Evolutionary conservation across 495 filamentous ascomycete species (phyloP), one percentile per base, ranked within the genome.

Genomic region (Trichoderma gamsii): DNA sequence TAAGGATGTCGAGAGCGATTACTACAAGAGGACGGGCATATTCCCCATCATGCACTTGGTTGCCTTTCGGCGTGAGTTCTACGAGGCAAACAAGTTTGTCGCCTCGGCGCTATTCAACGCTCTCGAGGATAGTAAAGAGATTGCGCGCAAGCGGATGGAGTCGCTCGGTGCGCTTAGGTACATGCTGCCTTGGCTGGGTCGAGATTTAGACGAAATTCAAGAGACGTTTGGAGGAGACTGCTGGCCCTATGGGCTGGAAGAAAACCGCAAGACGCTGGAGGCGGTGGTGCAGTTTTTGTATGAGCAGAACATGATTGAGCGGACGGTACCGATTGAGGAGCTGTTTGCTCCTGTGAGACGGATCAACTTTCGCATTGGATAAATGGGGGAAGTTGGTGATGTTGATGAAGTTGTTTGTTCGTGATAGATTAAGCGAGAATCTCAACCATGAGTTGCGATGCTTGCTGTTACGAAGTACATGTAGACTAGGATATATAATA

Each of bases 11-110:
- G 78, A 80, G 69, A 75, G 72, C 65, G 68, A 71, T 18, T 81
- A 80, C 67, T 81, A 71, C 70, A 70, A 72, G 63, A 25, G 70
- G 35, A 77, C 71, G 13, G 76, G 77, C 18, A 77, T 80, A 18
- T 81, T 80, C 68, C 79, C 78, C 13, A 80, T 80, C 67, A 80
- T 81, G 79, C 79, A 80, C 69, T 27, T 75, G 3, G 73, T 80
- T 18, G 79, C 70, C 21, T 68, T 81, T 12, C 67, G 72, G 38
- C 44, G 75, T 8, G 72, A 73, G 66, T 61, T 76, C 35, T 73
- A 75, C 61, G 76, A 79, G 66, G 68, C 74, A 44, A 49, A 78
- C 67, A 69, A 51, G 32, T 78, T 71, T 23, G 67, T 75, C 16
- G 72, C 76, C 27, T 64, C 68, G 41, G 73, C 69, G 49, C 69